phyloP scores from a whole-genome alignment of 1,284 basidiomycete species.

The Austropuccinia psidii region DNA sequence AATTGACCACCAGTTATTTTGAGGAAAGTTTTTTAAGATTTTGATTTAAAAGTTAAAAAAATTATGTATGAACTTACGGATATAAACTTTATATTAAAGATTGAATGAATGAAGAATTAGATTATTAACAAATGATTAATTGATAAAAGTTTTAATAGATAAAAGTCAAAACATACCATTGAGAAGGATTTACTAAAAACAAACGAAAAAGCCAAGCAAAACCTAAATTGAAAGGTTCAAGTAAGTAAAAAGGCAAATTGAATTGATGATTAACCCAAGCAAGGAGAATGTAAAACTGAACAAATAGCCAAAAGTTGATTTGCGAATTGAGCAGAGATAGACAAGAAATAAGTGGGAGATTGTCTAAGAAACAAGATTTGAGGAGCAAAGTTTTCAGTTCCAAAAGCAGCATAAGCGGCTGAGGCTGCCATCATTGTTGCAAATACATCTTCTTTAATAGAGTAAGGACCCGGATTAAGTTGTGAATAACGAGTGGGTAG shows the following conservation, averaged over 20 bases:
- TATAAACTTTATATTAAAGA: background rate
- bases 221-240: background rate
- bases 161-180: slow-evolving; percentile 16
- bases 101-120: background rate
- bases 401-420: slow-evolving; percentile 35
- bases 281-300: background rate
- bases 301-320: slow-evolving; percentile 37
- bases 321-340: slow-evolving; percentile 24
- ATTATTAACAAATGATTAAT: too few relatives aligned
- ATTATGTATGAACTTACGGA: slow-evolving; percentile 2
- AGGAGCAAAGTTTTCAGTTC: slow-evolving; percentile 36
- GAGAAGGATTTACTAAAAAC: slow-evolving; percentile 20
- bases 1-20: background rate
- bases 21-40: too few relatives aligned
- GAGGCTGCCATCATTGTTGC: slow-evolving; percentile 38
- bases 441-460: slow-evolving; percentile 37
- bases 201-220: slow-evolving; percentile 33
- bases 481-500: slow-evolving; percentile 9
- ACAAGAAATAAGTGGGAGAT: slow-evolving; percentile 8
- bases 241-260: background rate
- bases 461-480: slow-evolving; percentile 32
- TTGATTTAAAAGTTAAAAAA: background rate
- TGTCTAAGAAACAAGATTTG: slow-evolving; percentile 34
- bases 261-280: too few relatives aligned
- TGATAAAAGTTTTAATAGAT: background rate